Evolutionary conservation across 2,329 filamentous ascomycete genomes (phyloP).

Genomic region (Capronia epimyces): DNA sequence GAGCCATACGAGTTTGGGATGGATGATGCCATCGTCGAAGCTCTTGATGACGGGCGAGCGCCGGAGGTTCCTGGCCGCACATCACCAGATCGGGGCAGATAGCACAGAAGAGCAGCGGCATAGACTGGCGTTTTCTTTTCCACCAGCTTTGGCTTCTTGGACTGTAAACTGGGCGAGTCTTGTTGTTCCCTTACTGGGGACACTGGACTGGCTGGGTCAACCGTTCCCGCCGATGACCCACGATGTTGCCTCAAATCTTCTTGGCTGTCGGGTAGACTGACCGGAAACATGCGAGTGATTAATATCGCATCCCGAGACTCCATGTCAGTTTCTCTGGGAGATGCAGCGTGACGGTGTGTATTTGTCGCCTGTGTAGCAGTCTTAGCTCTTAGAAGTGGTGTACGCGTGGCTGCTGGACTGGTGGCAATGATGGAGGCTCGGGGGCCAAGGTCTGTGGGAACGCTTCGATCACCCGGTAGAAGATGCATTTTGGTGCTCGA

Average conservation of each 20-base stretch:
- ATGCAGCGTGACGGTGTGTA: slow-evolving; percentile 2
- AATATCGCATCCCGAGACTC: slow-evolving; percentile 48
- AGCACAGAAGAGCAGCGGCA: slow-evolving; percentile 53
- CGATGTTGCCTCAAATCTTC: slow-evolving; percentile 29
- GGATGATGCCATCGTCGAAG: slow-evolving; percentile 16
- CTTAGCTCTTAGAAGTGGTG: slow-evolving; percentile 13
- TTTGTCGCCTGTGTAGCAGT: slow-evolving; percentile 22
- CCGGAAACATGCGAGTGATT: slow-evolving; percentile 56
- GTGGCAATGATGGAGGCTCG: slow-evolving; percentile 15
- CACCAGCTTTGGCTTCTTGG: slow-evolving; percentile 44
- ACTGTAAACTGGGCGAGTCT: slow-evolving; percentile 15
- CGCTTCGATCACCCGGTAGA: slow-evolving; percentile 34
- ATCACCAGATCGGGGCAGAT: slow-evolving; percentile 44
- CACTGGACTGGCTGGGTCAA: slow-evolving; percentile 2
- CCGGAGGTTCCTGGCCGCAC: slow-evolving; percentile 14
- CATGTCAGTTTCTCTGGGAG: slow-evolving; percentile 36
- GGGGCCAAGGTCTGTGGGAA: slow-evolving; percentile 9
- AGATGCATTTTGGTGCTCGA: slow-evolving; percentile 58
- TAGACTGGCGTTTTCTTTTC: slow-evolving; percentile 55
- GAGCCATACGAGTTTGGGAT: slow-evolving; percentile 27
- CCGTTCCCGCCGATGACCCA: slow-evolving; percentile 13
- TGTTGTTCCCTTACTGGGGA: slow-evolving; percentile 4
- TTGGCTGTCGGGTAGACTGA: slow-evolving; percentile 46
- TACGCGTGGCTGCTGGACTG: slow-evolving; percentile 21
- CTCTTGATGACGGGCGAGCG: slow-evolving; percentile 19